Conservation (phyloP, 768 basidiomycete species). For the Rhizopogon roseolus region DNA sequence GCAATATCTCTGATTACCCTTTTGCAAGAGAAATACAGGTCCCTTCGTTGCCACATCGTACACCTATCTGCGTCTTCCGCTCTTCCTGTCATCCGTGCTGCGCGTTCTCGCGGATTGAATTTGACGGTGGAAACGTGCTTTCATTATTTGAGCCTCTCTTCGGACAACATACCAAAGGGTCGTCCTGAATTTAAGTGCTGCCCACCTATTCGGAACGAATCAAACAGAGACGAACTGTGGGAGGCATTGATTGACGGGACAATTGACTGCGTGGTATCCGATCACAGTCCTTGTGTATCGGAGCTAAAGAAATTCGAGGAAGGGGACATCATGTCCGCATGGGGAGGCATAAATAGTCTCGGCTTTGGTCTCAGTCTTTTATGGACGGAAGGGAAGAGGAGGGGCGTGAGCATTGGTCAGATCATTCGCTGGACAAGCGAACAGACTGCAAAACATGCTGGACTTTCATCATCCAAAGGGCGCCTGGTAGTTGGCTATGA, state of each 20-base stretch:
- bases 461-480: slow-evolving; percentile 69
- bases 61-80: slow-evolving; percentile 88
- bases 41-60: slow-evolving; percentile 86
- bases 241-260: slow-evolving; percentile 73
- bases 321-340: slow-evolving; percentile 83
- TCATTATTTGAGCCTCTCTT: slow-evolving; percentile 84
- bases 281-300: slow-evolving; percentile 88
- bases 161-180: slow-evolving; percentile 69
- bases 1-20: slow-evolving; percentile 76
- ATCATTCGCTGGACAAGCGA: slow-evolving; percentile 74
- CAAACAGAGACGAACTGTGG: slow-evolving; percentile 78
- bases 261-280: slow-evolving; percentile 92
- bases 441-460: slow-evolving; percentile 76
- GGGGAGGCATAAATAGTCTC: slow-evolving; percentile 93
- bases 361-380: slow-evolving; percentile 86
- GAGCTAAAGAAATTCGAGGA: slow-evolving; percentile 74
- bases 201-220: slow-evolving; percentile 78
- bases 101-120: slow-evolving; percentile 56
- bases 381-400: slow-evolving; percentile 71
- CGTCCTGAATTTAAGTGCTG: slow-evolving; percentile 93
- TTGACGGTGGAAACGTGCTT: slow-evolving; percentile 97
- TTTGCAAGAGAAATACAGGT: slow-evolving; percentile 58
- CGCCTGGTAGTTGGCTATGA: slow-evolving; percentile 68
- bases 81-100: slow-evolving; percentile 69
- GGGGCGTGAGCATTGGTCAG: slow-evolving; percentile 49